Evolutionary conservation across 1,284 basidiomycete species (phyloP), one percentile per base, ranked within the genome.

Genomic region (Sporisorium graminicola): DNA sequence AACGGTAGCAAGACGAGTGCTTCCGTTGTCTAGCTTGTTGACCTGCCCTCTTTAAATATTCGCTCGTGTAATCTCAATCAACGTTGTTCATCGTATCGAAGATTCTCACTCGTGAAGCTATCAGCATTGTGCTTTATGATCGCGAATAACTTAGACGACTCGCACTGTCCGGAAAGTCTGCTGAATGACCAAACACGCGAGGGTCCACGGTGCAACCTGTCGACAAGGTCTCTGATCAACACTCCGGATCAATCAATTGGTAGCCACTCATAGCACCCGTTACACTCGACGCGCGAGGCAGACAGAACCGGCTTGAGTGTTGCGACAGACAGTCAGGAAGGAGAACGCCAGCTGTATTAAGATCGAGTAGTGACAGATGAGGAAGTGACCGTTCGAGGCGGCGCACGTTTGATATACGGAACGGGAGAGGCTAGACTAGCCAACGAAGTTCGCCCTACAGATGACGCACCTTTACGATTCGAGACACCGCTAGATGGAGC

Each of bases 381-480:
- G 24, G 16, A 18, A 14, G 46, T 47, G 20, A 31, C 51, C 1
- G 44, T 51, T 50, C 58, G 44, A 16, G 59, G 59, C 14, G 60
- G 42, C 8, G 69, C 69, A 20, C 69, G 59, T 22, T 60, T 63
- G 56, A 72, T 66, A 31, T 72, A 72, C 1, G 69, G 69, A 24
- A 72, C 22, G 1, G 64, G 64, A 22, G 69, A 72, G 3, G 57
- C 58, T 4, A 65, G 42, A 10, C 33, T 52, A 0, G 55, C 13
- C 20, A 31, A 37, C 13, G 31, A 27, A 10, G 22, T 14, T 43
- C 24, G 22, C 24, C 5, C 37, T 2, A 18, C n/a, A n/a, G n/a
- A n/a, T 16, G 33, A 31, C 31, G 35, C 20, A 14, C 20, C 18
- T 27, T 26, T 6, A 16, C 49, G 27, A n/a, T 16, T 5, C 20